These are phyloP conservation scores for Russula sp. DNA, from an alignment of 768 basidiomycete genomes.

Conservation along the genomic window DNA sequence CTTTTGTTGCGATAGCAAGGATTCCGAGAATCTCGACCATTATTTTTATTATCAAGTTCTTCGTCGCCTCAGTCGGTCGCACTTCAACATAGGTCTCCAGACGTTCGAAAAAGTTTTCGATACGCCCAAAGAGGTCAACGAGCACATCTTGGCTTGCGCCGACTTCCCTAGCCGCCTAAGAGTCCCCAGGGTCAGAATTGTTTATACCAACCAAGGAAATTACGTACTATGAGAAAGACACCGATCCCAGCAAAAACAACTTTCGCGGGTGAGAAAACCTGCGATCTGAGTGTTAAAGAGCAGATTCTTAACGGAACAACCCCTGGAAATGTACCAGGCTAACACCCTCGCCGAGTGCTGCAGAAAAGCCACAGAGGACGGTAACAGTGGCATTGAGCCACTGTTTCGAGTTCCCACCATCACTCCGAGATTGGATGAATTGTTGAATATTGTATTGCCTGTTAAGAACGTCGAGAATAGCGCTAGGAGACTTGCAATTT, in stretches of 20 bases:
- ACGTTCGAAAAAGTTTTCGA: conserved; percentile 3
- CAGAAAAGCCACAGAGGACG: conserved; percentile 2
- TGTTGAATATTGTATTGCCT: neutral
- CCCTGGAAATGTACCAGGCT: neutral
- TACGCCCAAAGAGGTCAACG: neutral
- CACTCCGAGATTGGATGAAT: neutral
- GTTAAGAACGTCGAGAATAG: neutral
- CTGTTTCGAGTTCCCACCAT: neutral
- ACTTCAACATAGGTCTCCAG: neutral
- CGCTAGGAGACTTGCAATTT: neutral
- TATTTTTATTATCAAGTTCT: neutral
- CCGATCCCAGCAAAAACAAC: conserved; percentile 4
- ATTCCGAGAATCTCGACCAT: conserved; percentile 4
- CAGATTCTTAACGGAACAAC: neutral
- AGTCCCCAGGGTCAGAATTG: neutral
- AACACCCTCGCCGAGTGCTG: neutral
- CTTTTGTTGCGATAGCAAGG: conserved; percentile 4
- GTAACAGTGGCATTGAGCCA: conserved; percentile 5
- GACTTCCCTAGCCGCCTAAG: neutral
- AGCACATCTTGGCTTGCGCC: neutral
- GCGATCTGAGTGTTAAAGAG: neutral
- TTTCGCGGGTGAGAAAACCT: neutral
- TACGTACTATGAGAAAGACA: neutral
- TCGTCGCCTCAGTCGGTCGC: neutral
- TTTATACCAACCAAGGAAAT: neutral